Evolutionary conservation across 176 grass and related monocot genomes (phyloP), one percentile per base, ranked within the genome.

Genomic region (Cocos nucifera): DNA sequence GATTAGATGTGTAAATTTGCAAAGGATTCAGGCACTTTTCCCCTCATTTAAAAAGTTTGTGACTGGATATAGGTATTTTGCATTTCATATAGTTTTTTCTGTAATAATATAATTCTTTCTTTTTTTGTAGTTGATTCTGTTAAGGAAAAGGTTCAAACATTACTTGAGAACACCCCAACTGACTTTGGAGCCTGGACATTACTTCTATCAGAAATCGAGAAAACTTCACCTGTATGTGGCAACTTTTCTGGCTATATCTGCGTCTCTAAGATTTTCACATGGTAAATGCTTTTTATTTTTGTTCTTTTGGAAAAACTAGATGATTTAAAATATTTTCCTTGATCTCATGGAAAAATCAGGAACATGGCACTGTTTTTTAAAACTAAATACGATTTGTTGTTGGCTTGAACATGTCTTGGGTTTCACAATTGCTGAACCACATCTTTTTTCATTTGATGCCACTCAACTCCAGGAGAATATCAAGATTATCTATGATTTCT

Each of bases 161-260:
- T 84, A 49, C 14, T 74, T 54, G 75, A 84, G 16, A 56, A 24
- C 20, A 62, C 68, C 19, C 50, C 20, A 7, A 10, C 3, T 0
- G 58, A 90, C 64, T 90, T 90, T 55, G 77, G 87, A 74, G 56
- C 77, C 54, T 90, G 86, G 77, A 61, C 82, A 64, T 87, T 83
- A 44, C 65, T 95, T 10, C 72, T 87, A 65, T 65, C 25, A 66
- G 50, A 69, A 39, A 61, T 77, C 6, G 91, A 95, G 61, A 66
- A 84, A 79, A 79, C 75, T 62, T 77, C 57, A 26, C 49, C 69
- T 56, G 86, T 95, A 84, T 61, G 78, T 79, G 59, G 58, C 56
- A 28, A 65, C 32, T 60, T 65, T 77, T 39, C 63, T 64, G 57
- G 21, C 16, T 52, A 68, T 32, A 18, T 5, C 63, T 73, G 32